These are phyloP conservation scores for Aspergillus novoparasiticus DNA, from an alignment of 2,329 filamentous ascomycete genomes.

Conservation along the genomic window DNA sequence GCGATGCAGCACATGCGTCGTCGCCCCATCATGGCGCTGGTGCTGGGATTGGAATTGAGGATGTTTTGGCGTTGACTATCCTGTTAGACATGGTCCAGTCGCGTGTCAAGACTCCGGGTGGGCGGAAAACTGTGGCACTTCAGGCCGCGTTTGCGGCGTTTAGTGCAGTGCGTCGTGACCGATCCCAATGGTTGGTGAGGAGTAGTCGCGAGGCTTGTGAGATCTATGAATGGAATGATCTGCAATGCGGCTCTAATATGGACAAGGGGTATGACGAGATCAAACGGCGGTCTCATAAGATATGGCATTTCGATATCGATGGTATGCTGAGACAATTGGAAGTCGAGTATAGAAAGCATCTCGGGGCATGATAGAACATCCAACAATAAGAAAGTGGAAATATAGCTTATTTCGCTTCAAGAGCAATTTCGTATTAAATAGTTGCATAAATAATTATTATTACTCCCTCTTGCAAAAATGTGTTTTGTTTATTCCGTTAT, in stretches of 20 bases:
- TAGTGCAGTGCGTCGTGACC: slow-evolving; percentile 40
- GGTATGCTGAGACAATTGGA: slow-evolving; percentile 29
- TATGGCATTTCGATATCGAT: slow-evolving; percentile 44
- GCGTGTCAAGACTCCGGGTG: neutral
- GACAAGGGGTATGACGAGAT: slow-evolving; percentile 44
- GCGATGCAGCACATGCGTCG: slow-evolving; percentile 32
- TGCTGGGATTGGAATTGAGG: slow-evolving; percentile 29
- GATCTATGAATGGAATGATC: slow-evolving; percentile 23
- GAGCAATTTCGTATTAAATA: too few relatives aligned
- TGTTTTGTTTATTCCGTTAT: too few relatives aligned
- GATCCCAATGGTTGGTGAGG: slow-evolving; percentile 49
- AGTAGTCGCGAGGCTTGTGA: slow-evolving; percentile 36
- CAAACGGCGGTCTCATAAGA: slow-evolving; percentile 34
- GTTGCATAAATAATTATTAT: too few relatives aligned
- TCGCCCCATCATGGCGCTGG: slow-evolving; percentile 32
- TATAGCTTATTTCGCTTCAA: too few relatives aligned
- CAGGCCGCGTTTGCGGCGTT: slow-evolving; percentile 43
- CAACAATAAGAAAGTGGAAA: neutral
- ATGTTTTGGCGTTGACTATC: slow-evolving; percentile 23
- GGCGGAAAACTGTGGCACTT: neutral
- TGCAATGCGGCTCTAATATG: slow-evolving; percentile 33
- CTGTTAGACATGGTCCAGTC: slow-evolving; percentile 11
- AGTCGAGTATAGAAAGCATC: slow-evolving; percentile 1
- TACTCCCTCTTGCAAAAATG: too few relatives aligned
- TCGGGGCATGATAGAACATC: neutral